These are phyloP conservation scores for Metschnikowia colocasiae DNA, from an alignment of 805 yeast genomes.

Conservation along the genomic window DNA sequence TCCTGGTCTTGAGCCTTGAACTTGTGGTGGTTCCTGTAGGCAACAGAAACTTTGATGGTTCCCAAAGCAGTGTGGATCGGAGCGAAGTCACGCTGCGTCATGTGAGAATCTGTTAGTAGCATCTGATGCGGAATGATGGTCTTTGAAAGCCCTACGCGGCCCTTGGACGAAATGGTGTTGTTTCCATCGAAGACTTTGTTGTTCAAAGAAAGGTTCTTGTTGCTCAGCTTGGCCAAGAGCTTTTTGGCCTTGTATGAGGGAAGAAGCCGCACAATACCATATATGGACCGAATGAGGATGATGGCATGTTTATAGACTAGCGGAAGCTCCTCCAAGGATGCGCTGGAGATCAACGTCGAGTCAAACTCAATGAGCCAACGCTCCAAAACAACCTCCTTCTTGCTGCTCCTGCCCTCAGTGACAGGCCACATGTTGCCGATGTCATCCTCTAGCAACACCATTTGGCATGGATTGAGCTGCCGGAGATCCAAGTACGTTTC, in stretches of 20 bases:
- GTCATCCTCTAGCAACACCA: conserved; percentile 56
- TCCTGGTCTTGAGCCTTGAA: conserved; percentile 69
- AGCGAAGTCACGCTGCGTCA: conserved; percentile 58
- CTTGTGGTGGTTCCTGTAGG: conserved; percentile 68
- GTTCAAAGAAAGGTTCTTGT: conserved; percentile 42
- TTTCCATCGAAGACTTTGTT: conserved; percentile 72
- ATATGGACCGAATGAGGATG: conserved; percentile 68
- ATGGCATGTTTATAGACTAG: conserved; percentile 70
- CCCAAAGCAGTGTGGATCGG: conserved; percentile 80
- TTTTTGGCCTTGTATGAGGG: conserved; percentile 66
- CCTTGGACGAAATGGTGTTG: conserved; percentile 72
- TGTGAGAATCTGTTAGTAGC: conserved; percentile 42
- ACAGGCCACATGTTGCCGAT: conserved; percentile 53
- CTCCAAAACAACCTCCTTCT: conserved; percentile 85
- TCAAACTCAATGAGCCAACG: conserved; percentile 90
- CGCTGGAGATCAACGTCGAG: conserved; percentile 34
- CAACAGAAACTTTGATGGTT: conserved; percentile 65
- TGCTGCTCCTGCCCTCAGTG: conserved; percentile 53
- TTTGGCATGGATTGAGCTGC: conserved; percentile 51
- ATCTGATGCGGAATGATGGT: conserved; percentile 47
- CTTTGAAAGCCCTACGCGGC: conserved; percentile 80
- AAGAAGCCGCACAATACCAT: conserved; percentile 59
- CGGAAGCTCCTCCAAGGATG: conserved; percentile 53
- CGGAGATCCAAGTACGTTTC: conserved; percentile 77
- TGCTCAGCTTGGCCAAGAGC: conserved; percentile 18